A percentile compares a stretch with the other conserved stretches of the same genome.
phyloP scores from a whole-genome alignment of 73 alveolate species.

The Paramecium sexaurelia region DNA sequence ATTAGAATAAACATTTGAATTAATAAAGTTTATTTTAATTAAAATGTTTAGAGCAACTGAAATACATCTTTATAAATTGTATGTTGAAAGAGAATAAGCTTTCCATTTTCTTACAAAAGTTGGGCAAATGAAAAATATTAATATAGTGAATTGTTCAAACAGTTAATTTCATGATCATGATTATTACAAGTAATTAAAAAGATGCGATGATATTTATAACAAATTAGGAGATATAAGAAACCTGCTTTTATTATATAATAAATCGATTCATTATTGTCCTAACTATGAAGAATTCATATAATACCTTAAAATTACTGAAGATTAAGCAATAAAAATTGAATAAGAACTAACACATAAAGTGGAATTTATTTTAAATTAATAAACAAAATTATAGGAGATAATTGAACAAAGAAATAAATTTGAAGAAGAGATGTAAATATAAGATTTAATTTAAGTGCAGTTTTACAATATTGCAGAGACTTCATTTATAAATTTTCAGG shows the following conservation, averaged over 20 bases:
- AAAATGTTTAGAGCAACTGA: conserved; percentile 44
- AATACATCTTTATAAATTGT: conserved; percentile 20
- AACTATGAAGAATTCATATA: conserved; percentile 26
- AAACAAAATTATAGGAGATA: not conserved
- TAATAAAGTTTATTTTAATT: not conserved
- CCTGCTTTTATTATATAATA: not conserved
- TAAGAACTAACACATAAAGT: not conserved
- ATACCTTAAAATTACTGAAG: not conserved
- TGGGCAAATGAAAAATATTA: not conserved
- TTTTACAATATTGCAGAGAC: not conserved
- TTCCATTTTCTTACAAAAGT: not conserved
- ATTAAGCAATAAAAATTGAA: not conserved
- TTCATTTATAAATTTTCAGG: not conserved
- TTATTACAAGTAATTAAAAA: not conserved
- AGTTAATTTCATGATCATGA: not conserved
- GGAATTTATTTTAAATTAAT: not conserved
- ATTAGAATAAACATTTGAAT: not conserved
- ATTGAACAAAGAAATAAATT: not conserved
- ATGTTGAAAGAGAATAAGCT: conserved; percentile 12
- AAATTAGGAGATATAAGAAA: not conserved
- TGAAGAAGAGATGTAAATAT: not conserved
- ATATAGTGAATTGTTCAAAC: not conserved
- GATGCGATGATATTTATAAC: conserved; percentile 3
- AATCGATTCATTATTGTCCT: not conserved
- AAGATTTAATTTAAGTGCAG: conserved; percentile 12